Evolutionary conservation across 768 basidiomycete genomes (phyloP).

Genomic region (Lactarius sp.): DNA sequence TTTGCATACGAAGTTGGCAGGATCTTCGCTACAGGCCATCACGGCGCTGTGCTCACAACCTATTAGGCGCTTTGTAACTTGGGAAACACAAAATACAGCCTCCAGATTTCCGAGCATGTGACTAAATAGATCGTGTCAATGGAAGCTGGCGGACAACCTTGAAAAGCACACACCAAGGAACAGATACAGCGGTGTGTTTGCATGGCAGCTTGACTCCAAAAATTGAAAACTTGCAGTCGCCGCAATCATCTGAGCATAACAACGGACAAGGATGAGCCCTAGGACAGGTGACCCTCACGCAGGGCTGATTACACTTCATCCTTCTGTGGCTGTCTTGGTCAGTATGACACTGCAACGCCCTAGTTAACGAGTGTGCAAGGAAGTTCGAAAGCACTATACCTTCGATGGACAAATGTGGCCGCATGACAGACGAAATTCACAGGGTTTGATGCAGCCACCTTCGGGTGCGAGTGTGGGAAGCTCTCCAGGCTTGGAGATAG

Average conservation of each 20-base stretch:
- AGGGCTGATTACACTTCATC: slow-evolving; percentile 27
- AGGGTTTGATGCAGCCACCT: slow-evolving; percentile 33
- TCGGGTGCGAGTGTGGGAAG: slow-evolving; percentile 7
- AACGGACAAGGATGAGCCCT: slow-evolving; percentile 29
- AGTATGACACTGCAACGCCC: slow-evolving; percentile 21
- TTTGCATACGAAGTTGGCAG: slow-evolving; percentile 22
- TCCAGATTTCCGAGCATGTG: slow-evolving; percentile 27
- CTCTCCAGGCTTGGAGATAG: slow-evolving; percentile 14
- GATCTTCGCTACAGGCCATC: slow-evolving; percentile 23
- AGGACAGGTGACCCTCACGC: slow-evolving; percentile 22
- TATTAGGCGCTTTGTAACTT: slow-evolving; percentile 28
- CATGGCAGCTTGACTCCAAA: slow-evolving; percentile 28
- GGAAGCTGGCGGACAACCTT: too few relatives aligned
- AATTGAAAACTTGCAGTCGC: slow-evolving; percentile 28
- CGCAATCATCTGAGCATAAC: slow-evolving; percentile 29
- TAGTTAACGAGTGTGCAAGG: background rate
- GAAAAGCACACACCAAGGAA: slow-evolving; percentile 29
- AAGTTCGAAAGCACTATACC: slow-evolving; percentile 14
- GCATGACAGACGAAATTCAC: slow-evolving; percentile 28
- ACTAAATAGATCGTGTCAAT: slow-evolving; percentile 19
- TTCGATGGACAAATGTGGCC: slow-evolving; percentile 31
- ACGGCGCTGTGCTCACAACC: slow-evolving; percentile 31
- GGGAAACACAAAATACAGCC: slow-evolving; percentile 26
- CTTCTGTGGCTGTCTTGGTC: slow-evolving; percentile 24
- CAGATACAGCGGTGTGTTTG: slow-evolving; percentile 23